Percentiles rank a stretch among this genome's conserved stretches.
These are phyloP conservation scores for Nymphaea colorata DNA, from an alignment of 164 flowering plant species.

Conservation along the genomic window DNA sequence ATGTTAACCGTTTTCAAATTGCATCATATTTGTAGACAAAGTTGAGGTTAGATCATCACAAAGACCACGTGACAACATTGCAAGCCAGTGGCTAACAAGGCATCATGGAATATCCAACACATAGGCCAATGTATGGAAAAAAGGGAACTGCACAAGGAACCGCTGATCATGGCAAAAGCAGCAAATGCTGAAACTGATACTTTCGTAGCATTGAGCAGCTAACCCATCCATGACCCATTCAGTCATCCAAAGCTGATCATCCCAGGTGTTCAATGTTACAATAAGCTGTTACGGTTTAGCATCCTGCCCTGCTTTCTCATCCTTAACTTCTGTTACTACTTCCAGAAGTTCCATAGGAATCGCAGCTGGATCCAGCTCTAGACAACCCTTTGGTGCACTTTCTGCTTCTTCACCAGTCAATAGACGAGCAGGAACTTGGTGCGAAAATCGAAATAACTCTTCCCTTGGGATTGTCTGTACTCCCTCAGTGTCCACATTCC, in stretches of 20 bases:
- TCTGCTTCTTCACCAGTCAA: constrained; percentile 59
- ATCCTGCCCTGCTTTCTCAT: constrained; percentile 5
- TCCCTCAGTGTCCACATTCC: constrained; percentile 40
- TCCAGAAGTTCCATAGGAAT: constrained; percentile 61
- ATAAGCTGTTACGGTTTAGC: neutral
- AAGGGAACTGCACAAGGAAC: neutral
- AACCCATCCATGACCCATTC: neutral
- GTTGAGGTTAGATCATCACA: constrained; percentile 3
- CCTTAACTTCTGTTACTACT: constrained; percentile 24
- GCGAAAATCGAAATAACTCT: constrained; percentile 66
- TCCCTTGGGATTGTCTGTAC: constrained; percentile 38
- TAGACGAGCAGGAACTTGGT: constrained; percentile 59
- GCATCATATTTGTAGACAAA: constrained; percentile 3
- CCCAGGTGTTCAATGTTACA: neutral
- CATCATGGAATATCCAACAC: neutral
- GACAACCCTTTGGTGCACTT: constrained; percentile 59
- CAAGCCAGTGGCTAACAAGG: neutral
- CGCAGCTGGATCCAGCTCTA: constrained; percentile 76
- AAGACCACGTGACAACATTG: neutral
- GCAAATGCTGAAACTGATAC: neutral
- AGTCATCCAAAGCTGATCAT: neutral
- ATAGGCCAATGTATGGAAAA: neutral
- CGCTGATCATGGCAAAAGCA: neutral
- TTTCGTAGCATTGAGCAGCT: neutral
- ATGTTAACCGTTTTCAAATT: constrained; percentile 2